Evolutionary conservation across 2,329 filamentous ascomycete species (phyloP), one percentile per base, ranked within the genome.

Genomic region (Fusarium liriodendri): DNA sequence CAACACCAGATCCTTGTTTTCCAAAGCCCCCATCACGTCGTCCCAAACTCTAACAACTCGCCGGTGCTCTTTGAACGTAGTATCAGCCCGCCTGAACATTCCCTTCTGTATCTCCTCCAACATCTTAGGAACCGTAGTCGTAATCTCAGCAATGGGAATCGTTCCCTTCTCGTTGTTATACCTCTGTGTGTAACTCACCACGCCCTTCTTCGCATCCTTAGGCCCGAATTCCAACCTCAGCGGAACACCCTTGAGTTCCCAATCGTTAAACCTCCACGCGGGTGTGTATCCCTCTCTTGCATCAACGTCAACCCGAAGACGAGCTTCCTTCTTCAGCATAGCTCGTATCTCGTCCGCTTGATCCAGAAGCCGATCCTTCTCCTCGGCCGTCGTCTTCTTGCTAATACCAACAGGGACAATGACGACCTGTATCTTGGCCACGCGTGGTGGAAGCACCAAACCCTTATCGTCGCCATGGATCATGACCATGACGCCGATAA

Each of bases 401-500:
- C 92, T 98, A 78, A 99, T 92, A 66, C 97, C 97, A 45, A 98
- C 95, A 11, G 97, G 96, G 65, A 99, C 92, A 71, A 99, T 89
- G 76, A 98, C 89, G 47, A 92, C 90, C 84, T 99, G 97, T 72
- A 92, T 88, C 84, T 96, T 95, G 73, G 95, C 92, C 61, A 98
- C 94, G 63, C 95, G 91, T 40, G 97, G 97, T 81, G 97, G 97
- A 59, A 98, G 91, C 70, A 98, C 95, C 20, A 99, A 89, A 74
- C 97, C 97, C 84, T 96, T 95, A 86, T 99, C 93, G 82, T 99
- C 97, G 79, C 95, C 93, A 85, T 99, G 97, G 70, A 97, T 95
- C 91, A 99, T 97, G 80, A 98, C 94, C 96, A 98, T 98, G 82
- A 98, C 95, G 86, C 97, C 97, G 76, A 99, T 97, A 66, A 96